Evolutionary conservation across 1,284 basidiomycete species (phyloP).

Genomic region (Trametes polyzona): DNA sequence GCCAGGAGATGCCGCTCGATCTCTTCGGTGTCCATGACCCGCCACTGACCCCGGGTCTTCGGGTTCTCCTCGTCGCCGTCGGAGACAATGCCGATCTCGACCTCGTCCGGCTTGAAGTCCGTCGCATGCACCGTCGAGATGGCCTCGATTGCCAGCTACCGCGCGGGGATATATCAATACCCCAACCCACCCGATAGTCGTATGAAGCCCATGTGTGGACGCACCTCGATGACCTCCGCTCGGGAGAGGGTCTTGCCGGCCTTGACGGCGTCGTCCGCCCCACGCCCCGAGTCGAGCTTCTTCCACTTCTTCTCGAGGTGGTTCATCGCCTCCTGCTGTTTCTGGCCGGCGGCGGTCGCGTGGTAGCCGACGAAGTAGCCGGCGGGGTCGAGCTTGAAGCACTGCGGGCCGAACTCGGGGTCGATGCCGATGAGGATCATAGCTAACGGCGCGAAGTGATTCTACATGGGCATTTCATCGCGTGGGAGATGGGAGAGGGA

Average conservation of each 20-base stretch:
- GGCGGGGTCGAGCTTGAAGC: conserved; percentile 98
- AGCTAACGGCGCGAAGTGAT: conserved; percentile 49
- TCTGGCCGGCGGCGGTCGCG: conserved; percentile 94
- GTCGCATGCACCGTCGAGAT: conserved; percentile 93
- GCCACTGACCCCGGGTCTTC: conserved; percentile 77
- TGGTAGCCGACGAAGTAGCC: conserved; percentile 99
- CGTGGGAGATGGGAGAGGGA: not conserved
- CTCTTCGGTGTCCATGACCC: conserved; percentile 84
- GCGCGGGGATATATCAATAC: too few species aligned
- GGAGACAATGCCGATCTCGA: conserved; percentile 87
- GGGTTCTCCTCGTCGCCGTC: conserved; percentile 66
- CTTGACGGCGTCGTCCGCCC: conserved; percentile 72
- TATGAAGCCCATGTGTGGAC: conserved; percentile 24
- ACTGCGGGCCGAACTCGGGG: conserved; percentile 88
- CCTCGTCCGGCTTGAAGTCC: conserved; percentile 91
- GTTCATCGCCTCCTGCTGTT: conserved; percentile 99
- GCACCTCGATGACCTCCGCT: conserved; percentile 83
- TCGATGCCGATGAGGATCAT: conserved; percentile 98
- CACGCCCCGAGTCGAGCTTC: conserved; percentile 78
- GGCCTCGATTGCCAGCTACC: conserved; percentile 91
- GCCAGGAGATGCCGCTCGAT: conserved; percentile 86
- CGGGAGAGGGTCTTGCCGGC: conserved; percentile 70
- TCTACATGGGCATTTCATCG: too few species aligned
- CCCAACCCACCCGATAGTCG: too few species aligned
- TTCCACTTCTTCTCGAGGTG: conserved; percentile 99